Evolutionary conservation across 1,284 basidiomycete genomes (phyloP), one percentile per base, ranked within the genome.

Genomic region (Schizopora paradoxa): DNA sequence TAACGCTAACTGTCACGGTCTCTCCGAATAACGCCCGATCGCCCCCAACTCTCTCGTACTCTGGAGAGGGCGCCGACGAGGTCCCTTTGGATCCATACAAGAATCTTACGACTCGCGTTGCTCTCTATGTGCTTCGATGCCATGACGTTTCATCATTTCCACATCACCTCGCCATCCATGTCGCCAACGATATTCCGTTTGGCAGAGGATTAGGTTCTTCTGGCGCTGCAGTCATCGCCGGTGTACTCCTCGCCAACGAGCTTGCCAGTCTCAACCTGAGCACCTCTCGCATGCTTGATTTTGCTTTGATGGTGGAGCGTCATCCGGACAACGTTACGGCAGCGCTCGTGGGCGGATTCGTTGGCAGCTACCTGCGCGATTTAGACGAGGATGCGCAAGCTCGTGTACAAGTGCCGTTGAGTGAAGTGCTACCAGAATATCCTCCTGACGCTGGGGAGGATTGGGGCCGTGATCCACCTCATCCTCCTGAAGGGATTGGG

Each of bases 271-370:
- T 99, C 50, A 61, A 73, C 19, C 77, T 99, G 10, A 62, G 84
- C 13, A 73, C 67, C 25, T 76, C 76, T 41, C 80, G 96, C 22
- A 72, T 96, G 56, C 78, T 99, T 47, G 96, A 99, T 67, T 95
- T 92, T 61, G 94, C 96, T 1, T 76, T 99, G 48, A 99, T 99
- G 96, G 94, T 99, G 58, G 96, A 99, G 66, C 79, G 96, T 7
- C 96, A 99, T 65, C 96, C 96, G 6, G 96, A 99, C 69, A 99
- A 99, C 63, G 95, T 99, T 54, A 96, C 96, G 0, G 96, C 96
- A 0, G 95, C 95, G 0, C 79, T 99, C 27, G 78, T 98, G 25
- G 96, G 96, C 31, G 96, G 96, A 0, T 99, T 99, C 63, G 91
- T 99, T n/a, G 96, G 95, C 7, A 91, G 88, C 5, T 99, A 99